These are phyloP conservation scores for Vitis rotundifolia DNA, from an alignment of 164 flowering plant genomes.

Conservation along the genomic window DNA sequence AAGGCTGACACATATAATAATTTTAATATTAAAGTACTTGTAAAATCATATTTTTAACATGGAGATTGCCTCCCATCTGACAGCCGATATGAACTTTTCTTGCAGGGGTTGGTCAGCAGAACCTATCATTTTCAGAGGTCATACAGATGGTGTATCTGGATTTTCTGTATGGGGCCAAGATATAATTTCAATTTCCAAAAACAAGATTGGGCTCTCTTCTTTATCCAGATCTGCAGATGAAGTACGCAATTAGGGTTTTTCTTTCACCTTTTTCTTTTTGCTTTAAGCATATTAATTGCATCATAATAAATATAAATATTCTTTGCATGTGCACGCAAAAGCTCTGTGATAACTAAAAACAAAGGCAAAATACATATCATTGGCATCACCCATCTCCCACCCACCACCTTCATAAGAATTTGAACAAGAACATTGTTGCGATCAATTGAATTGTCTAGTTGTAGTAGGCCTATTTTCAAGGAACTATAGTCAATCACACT, in stretches of 20 bases:
- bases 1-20: too few relatives aligned
- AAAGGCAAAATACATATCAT: too few relatives aligned
- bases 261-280: neutral
- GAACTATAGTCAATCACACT: too few relatives aligned
- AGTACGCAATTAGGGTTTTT: slow-evolving; percentile 37
- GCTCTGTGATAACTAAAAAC: too few relatives aligned
- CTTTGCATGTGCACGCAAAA: neutral
- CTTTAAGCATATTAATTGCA: neutral
- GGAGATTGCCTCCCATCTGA: slow-evolving; percentile 3
- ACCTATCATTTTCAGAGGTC: slow-evolving; percentile 62
- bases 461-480: too few relatives aligned
- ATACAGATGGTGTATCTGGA: slow-evolving; percentile 74
- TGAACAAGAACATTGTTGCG: too few relatives aligned
- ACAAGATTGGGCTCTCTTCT: slow-evolving; percentile 84
- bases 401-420: too few relatives aligned
- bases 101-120: slow-evolving; percentile 69
- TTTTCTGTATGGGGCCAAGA: slow-evolving; percentile 95
- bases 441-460: too few relatives aligned
- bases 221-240: slow-evolving; percentile 59
- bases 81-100: neutral
- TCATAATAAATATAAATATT: neutral
- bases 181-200: slow-evolving; percentile 78
- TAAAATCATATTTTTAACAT: neutral
- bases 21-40: too few relatives aligned
- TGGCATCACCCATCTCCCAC: too few relatives aligned